A percentile compares a stretch with the other conserved stretches of the same genome.
phyloP scores from a whole-genome alignment of 2,329 filamentous ascomycete genomes.

The Colletotrichum endophyticum region DNA sequence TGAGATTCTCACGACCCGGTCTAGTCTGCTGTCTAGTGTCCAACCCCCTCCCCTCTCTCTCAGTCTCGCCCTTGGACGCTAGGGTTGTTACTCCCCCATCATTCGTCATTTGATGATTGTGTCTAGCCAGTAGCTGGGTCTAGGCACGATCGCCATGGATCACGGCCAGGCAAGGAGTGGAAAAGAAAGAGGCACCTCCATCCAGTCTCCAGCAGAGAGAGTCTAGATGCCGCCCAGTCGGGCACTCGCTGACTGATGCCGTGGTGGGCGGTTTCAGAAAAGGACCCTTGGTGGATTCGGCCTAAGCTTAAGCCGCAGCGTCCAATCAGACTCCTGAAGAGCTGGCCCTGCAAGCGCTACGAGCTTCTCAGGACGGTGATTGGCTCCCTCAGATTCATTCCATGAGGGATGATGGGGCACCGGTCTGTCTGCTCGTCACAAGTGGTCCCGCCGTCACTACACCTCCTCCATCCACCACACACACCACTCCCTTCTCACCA shows the following conservation, averaged over 20 bases:
- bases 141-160: background rate
- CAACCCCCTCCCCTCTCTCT: background rate
- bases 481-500: background rate
- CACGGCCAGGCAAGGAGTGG: background rate
- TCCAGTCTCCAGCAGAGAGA: background rate
- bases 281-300: slow-evolving; percentile 35
- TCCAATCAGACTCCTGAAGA: slow-evolving; percentile 38
- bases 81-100: background rate
- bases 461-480: background rate
- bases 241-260: slow-evolving; percentile 12
- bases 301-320: slow-evolving; percentile 30
- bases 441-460: background rate
- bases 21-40: background rate
- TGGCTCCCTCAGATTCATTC: slow-evolving; percentile 27
- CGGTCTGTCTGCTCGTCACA: background rate
- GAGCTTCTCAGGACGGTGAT: slow-evolving; percentile 25
- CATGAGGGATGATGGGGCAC: background rate
- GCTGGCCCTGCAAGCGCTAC: slow-evolving; percentile 30
- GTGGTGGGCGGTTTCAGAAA: slow-evolving; percentile 26
- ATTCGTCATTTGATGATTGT: slow-evolving; percentile 6
- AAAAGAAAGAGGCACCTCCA: background rate
- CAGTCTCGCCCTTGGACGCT: background rate
- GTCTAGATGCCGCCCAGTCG: slow-evolving; percentile 1
- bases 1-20: background rate
- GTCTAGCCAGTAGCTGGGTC: background rate